Conservation (phyloP, 139 green algal species). For the Closterium sp. region DNA sequence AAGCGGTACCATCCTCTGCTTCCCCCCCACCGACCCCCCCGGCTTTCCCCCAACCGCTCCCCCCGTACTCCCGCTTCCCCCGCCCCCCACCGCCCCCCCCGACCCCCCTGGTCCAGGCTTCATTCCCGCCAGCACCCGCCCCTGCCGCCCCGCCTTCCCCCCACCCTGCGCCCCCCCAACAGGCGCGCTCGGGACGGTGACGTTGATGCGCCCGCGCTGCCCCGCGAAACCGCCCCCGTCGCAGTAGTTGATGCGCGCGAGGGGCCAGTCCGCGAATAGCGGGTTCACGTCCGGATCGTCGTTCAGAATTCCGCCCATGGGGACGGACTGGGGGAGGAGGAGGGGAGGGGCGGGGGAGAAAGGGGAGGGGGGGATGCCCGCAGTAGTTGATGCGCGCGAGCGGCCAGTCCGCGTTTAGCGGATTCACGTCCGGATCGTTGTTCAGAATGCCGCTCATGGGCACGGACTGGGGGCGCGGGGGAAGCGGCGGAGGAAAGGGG, state of each 20-base stretch:
- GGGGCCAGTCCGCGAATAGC: not conserved
- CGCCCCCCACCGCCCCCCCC: no score
- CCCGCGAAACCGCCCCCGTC: not conserved
- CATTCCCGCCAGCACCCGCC: not conserved
- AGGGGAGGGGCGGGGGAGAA: no score
- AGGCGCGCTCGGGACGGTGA: not conserved
- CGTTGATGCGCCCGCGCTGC: not conserved
- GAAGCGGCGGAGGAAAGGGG: no score
- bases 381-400: no score
- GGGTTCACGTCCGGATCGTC: not conserved
- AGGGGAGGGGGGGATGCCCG: no score
- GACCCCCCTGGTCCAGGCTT: not conserved
- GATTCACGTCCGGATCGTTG: not conserved
- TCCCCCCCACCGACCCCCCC: not conserved
- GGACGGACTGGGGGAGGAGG: not conserved
- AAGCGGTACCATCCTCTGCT: not conserved
- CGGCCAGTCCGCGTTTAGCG: no score
- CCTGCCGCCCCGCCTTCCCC: no score
- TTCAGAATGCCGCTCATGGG: not conserved
- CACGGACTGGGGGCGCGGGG: not conserved
- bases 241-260: not conserved
- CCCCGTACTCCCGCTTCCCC: no score
- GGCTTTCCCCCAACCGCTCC: not conserved
- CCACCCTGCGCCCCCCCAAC: not conserved
- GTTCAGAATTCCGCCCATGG: not conserved